Conservation (phyloP, 495 filamentous ascomycete genomes). For the Thermothielavioides terrestris region DNA sequence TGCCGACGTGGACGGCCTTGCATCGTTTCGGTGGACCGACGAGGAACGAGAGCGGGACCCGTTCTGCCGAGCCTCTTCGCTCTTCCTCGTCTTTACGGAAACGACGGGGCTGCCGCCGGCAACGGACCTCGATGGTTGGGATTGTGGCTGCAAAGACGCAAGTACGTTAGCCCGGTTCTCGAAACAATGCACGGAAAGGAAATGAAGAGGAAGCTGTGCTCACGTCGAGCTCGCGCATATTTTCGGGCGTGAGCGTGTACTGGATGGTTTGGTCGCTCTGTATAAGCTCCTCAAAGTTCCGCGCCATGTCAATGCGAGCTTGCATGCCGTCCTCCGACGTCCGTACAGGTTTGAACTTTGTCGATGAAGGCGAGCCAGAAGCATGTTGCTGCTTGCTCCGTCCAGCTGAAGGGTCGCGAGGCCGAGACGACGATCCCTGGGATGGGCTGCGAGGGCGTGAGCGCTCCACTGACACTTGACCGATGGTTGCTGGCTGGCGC, state of each 20-base stretch:
- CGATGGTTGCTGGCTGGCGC: slow-evolving; percentile 25
- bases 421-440: slow-evolving; percentile 4
- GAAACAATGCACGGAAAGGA: not conserved
- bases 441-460: slow-evolving; percentile 16
- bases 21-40: slow-evolving; percentile 23
- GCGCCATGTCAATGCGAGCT: slow-evolving; percentile 33
- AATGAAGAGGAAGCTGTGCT: slow-evolving; percentile 15
- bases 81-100: slow-evolving; percentile 30
- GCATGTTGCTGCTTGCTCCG: slow-evolving; percentile 22
- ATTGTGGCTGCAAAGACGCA: slow-evolving; percentile 10
- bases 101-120: slow-evolving; percentile 29
- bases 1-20: slow-evolving; percentile 31
- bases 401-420: slow-evolving; percentile 10
- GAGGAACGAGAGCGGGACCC: slow-evolving; percentile 35
- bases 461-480: slow-evolving; percentile 26
- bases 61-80: slow-evolving; percentile 31
- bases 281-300: slow-evolving; percentile 77
- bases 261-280: slow-evolving; percentile 86
- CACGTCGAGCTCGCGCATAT: slow-evolving; percentile 79
- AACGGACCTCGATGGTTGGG: slow-evolving; percentile 27
- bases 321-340: slow-evolving; percentile 45
- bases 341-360: slow-evolving; percentile 38
- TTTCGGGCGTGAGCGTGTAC: slow-evolving; percentile 85
- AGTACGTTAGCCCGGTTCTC: slow-evolving; percentile 19
- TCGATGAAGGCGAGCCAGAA: slow-evolving; percentile 34